Base-by-base conservation (phyloP, 129 eudicot species). In the Helichrysum umbraculigerum region DNA sequence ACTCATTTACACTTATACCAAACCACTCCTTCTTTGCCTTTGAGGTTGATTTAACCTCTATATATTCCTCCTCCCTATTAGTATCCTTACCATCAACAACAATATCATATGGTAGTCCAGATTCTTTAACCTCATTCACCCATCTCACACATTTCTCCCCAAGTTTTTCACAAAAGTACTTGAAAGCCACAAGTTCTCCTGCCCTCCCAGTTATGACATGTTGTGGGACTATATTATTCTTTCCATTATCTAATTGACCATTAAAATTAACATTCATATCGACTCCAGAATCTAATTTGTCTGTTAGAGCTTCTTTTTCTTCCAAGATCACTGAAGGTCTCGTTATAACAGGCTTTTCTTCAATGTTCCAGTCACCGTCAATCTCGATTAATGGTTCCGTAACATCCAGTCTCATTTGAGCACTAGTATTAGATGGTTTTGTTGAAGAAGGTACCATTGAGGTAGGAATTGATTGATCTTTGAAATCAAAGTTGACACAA, bases 91-190 rank as follows among this genome's bases (percentile, higher is more conserved):
- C 79, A 59, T 76, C 84, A 58, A 86, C 35, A 7, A 82, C 59
- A 68, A 91, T 79, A 81, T 91, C 97, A 68, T 88, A 91, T 0
- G 97, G 92, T 65, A 88, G 67, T 33, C 95, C 95, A 0, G 88
- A 86, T 73, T 91, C 94, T n/a, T 71, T 84, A 16, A 77, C 77
- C 69, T 88, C 85, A 58, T 88, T 91, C 12, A 91, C 88, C 97
- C 97, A 91, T 47, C 62, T 82, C 75, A 84, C 93, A 41, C 7
- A 37, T 39, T 51, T 71, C 44, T 63, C 80, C 3, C 81, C 87
- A 30, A 44, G 14, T 81, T 84, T 75, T 19, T 47, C 76, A 6
- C 70, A 81, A 2, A 42, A 42, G 51, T 42, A 42, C 51, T 82
- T 79, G 56, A 35, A 89, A 51, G 97, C 97, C 30, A 85, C 83